Conservation (phyloP, 352 stramenopile species). For the Globisporangium cystogenes region DNA sequence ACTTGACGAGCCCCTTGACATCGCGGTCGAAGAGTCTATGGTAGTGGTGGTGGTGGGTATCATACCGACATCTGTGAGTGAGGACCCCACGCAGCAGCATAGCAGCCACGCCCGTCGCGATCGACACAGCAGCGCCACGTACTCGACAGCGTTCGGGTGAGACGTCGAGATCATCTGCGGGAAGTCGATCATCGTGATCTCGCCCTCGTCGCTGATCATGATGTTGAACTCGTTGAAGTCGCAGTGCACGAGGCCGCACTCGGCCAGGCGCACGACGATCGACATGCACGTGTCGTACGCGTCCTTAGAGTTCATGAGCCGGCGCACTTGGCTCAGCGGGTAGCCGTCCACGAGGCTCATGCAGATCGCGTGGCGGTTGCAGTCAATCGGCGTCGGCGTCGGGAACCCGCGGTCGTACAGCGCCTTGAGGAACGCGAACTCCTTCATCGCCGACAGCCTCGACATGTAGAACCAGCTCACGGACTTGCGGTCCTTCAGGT, state of each 20-base stretch:
- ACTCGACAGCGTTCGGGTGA: conserved; percentile 98
- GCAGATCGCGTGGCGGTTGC: conserved; percentile 97
- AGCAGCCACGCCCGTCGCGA: no score
- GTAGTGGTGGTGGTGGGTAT: no score
- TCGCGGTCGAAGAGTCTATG: conserved; percentile 91
- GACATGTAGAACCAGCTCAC: conserved; percentile 99
- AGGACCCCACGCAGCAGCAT: neutral
- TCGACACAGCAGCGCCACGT: no score
- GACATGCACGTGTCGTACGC: conserved; percentile 95
- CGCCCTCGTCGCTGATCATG: conserved; percentile 92
- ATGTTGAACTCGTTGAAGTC: conserved; percentile 99
- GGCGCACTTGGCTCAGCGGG: conserved; percentile 94
- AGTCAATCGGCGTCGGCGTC: conserved; percentile 96
- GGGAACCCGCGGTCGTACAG: conserved; percentile 96
- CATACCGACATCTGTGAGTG: neutral
- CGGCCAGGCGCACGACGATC: conserved; percentile 95
- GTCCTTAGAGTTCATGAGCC: conserved; percentile 88
- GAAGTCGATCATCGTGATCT: conserved; percentile 99
- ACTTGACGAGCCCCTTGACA: conserved; percentile 94
- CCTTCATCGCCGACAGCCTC: conserved; percentile 97
- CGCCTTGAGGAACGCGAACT: conserved; percentile 98
- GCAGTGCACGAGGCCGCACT: conserved; percentile 98
- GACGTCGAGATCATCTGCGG: conserved; percentile 99
- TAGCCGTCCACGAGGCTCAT: conserved; percentile 96
- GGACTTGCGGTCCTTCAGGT: conserved; percentile 95